A percentile compares a stretch with the other conserved stretches of the same genome.
Conservation (phyloP, 441 rosid genomes). For the Erysimum pusillum region DNA sequence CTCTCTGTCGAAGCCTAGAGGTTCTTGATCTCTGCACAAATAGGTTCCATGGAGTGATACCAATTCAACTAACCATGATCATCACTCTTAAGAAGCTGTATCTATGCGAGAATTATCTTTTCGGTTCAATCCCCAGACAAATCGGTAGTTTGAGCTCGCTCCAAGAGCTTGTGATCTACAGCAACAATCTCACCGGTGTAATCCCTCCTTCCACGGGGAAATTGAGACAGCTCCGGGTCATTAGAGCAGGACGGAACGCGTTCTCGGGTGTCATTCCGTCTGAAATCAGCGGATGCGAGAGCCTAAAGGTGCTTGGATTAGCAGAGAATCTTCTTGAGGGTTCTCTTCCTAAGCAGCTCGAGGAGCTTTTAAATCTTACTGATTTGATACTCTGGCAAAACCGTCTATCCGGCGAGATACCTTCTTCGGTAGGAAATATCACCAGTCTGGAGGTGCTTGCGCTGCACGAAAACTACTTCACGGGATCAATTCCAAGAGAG, state of each 20-base stretch:
- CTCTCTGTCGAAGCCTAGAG: conserved; percentile 54
- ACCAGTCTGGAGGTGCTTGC: conserved; percentile 60
- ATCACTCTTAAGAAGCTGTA: conserved; percentile 57
- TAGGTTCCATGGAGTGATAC: conserved; percentile 62
- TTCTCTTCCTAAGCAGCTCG: conserved; percentile 57
- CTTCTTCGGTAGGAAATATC: conserved; percentile 58
- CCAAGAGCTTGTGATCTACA: conserved; percentile 59
- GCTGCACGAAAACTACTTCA: conserved; percentile 62
- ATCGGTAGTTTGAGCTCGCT: conserved; percentile 52
- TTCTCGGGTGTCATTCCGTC: conserved; percentile 61
- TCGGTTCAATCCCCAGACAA: conserved; percentile 50
- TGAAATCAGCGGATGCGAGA: conserved; percentile 58
- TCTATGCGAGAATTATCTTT: conserved; percentile 61
- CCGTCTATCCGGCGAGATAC: conserved; percentile 58
- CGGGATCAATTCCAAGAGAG: conserved; percentile 58
- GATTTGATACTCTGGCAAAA: conserved; percentile 64
- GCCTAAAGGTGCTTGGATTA: conserved; percentile 62
- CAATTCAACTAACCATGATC: conserved; percentile 52
- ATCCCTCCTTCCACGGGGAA: conserved; percentile 55
- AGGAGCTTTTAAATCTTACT: conserved; percentile 54
- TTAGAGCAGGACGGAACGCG: conserved; percentile 59
- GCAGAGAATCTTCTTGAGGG: conserved; percentile 67
- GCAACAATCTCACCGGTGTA: conserved; percentile 61
- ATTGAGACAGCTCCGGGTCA: conserved; percentile 52
- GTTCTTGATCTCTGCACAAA: conserved; percentile 66